phyloP scores from a whole-genome alignment of 768 basidiomycete genomes.

The Pleurotus tuoliensis region DNA sequence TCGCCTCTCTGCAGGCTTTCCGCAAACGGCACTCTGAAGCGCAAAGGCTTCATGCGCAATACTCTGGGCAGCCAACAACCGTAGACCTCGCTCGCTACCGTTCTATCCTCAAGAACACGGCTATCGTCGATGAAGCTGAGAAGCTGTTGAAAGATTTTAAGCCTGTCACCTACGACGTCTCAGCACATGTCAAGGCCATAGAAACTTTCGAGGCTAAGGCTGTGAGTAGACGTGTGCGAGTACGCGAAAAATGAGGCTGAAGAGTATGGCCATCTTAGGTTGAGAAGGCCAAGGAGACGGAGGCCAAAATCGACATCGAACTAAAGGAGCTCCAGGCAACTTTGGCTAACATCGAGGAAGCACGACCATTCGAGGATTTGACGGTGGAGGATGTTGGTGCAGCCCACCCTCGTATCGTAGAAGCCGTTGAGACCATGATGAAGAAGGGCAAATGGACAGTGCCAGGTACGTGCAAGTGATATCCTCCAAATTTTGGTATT shows the following conservation, averaged over 20 bases:
- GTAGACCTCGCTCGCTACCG: conserved; percentile 93
- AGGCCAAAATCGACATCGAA: conserved; percentile 86
- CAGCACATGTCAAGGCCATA: conserved; percentile 87
- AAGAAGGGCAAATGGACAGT: conserved; percentile 99
- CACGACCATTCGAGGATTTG: conserved; percentile 95
- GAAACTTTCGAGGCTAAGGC: conserved; percentile 96
- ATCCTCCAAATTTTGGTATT: background rate
- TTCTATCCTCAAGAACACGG: conserved; percentile 86
- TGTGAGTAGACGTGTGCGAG: conserved; percentile 35
- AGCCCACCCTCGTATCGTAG: conserved; percentile 88
- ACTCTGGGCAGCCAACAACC: conserved; percentile 68
- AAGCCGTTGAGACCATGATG: conserved; percentile 92
- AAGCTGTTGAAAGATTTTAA: conserved; percentile 87
- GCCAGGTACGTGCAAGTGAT: conserved; percentile 55
- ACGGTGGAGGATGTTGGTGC: conserved; percentile 86
- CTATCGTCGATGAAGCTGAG: conserved; percentile 89
- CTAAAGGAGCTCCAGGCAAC: conserved; percentile 89
- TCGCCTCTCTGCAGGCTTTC: conserved; percentile 89
- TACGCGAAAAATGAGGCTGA: too few species aligned
- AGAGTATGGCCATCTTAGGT: conserved; percentile 46
- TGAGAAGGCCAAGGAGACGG: conserved; percentile 84
- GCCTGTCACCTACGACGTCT: conserved; percentile 91
- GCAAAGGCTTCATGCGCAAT: conserved; percentile 63
- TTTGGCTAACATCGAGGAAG: conserved; percentile 94
- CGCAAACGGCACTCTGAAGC: conserved; percentile 94